A percentile compares a stretch with the other conserved stretches of the same genome.
phyloP scores from a whole-genome alignment of 257 asterid species.

The Jaltomata sinuosa region DNA sequence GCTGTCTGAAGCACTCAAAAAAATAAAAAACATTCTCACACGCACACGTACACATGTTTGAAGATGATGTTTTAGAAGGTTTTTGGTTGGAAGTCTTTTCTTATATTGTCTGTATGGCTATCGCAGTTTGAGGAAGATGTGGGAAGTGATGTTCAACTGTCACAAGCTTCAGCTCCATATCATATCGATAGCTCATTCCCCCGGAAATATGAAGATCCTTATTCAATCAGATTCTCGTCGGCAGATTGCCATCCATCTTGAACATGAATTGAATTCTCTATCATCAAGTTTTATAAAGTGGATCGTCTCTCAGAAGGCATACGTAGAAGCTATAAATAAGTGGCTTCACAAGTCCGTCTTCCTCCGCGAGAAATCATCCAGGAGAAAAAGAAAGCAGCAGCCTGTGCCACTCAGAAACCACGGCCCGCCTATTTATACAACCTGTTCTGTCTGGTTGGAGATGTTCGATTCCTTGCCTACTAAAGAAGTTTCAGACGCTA shows the following conservation, averaged over 20 bases:
- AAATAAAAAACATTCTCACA: neutral
- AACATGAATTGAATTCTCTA: constrained; percentile 40
- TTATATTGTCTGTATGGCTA: neutral
- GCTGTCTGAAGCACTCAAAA: neutral
- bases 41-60: neutral
- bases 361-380: constrained; percentile 44
- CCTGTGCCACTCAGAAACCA: constrained; percentile 42
- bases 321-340: constrained; percentile 61
- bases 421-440: constrained; percentile 92
- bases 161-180: constrained; percentile 82
- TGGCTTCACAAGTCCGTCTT: constrained; percentile 83
- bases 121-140: constrained; percentile 78
- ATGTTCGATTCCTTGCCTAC: constrained; percentile 44
- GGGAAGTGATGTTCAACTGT: constrained; percentile 74
- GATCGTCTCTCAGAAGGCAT: constrained; percentile 65
- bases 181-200: constrained; percentile 52
- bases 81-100: neutral
- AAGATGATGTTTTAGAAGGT: neutral
- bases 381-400: constrained; percentile 43
- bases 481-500: constrained; percentile 54
- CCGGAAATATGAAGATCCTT: constrained; percentile 37
- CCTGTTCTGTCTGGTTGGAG: constrained; percentile 75
- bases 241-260: constrained; percentile 47
- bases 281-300: constrained; percentile 68
- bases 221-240: constrained; percentile 52